These are phyloP conservation scores for Chamaecrista fasciculata DNA, from an alignment of 306 rosid genomes.

Conservation along the genomic window DNA sequence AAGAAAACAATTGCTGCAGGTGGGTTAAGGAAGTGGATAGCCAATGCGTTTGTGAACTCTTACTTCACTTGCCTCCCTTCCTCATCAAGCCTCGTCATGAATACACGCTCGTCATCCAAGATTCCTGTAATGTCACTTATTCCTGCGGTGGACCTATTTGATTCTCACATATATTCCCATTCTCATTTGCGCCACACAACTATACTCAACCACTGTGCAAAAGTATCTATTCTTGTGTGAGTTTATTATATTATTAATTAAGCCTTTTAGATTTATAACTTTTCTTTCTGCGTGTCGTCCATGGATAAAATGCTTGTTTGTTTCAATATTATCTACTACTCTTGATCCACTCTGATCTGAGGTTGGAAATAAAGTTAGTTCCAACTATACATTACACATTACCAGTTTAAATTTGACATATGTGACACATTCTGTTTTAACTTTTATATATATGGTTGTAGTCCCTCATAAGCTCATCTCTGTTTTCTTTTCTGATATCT, in stretches of 20 bases:
- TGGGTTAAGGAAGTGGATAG: constrained; percentile 69
- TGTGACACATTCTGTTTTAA: no score
- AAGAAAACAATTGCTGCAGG: constrained; percentile 64
- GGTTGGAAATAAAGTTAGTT: constrained; percentile 21
- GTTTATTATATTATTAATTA: no score
- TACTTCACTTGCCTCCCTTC: constrained; percentile 48
- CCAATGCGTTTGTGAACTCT: constrained; percentile 64
- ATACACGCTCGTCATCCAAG: constrained; percentile 49
- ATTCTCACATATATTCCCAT: background rate
- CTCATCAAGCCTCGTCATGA: constrained; percentile 59
- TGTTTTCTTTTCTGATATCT: background rate
- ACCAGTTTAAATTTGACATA: no score
- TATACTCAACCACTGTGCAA: background rate
- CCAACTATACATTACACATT: constrained; percentile 4
- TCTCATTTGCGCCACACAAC: constrained; percentile 5
- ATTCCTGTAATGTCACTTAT: constrained; percentile 51
- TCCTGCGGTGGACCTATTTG: constrained; percentile 55
- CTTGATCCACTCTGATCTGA: background rate
- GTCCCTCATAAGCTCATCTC: background rate
- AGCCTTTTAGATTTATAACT: no score
- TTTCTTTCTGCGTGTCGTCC: background rate
- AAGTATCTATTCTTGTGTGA: constrained; percentile 17
- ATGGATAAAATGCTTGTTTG: background rate
- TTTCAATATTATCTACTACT: background rate
- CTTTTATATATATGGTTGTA: background rate